Evolutionary conservation across 768 basidiomycete species (phyloP).

Genomic region (Floccularia luteovirens): DNA sequence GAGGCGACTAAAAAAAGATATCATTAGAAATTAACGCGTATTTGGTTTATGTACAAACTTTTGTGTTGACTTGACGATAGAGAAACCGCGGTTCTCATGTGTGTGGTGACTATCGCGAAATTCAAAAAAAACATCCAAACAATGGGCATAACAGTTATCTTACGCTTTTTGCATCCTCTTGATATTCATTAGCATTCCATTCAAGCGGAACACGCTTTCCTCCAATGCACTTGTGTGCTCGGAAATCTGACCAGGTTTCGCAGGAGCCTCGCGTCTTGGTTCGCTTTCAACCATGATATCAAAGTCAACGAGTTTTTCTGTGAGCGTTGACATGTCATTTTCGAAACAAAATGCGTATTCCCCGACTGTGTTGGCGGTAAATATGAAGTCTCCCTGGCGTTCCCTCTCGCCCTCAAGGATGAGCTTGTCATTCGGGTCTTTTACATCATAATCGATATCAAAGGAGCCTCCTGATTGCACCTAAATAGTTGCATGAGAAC

Average conservation of each 20-base stretch:
- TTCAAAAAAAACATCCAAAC: conserved; percentile 5
- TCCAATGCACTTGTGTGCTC: conserved; percentile 93
- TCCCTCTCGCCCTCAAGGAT: conserved; percentile 85
- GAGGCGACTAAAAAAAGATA: conserved; percentile 48
- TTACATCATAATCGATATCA: conserved; percentile 91
- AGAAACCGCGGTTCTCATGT: conserved; percentile 89
- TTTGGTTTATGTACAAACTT: conserved; percentile 35
- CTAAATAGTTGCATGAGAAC: conserved; percentile 24
- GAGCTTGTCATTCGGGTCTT: conserved; percentile 84
- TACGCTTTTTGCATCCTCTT: conserved; percentile 93
- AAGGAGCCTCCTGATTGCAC: conserved; percentile 97
- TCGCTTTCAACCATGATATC: conserved; percentile 99
- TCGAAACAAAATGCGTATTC: conserved; percentile 97
- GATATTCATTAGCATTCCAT: conserved; percentile 79
- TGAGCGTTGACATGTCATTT: conserved; percentile 93
- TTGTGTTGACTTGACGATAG: conserved; percentile 84
- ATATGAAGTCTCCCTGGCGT: conserved; percentile 93
- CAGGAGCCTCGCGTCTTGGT: conserved; percentile 83
- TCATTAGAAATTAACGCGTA: conserved; percentile 1
- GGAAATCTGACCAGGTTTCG: conserved; percentile 79
- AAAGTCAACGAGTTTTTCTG: conserved; percentile 91
- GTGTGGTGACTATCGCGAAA: conserved; percentile 73
- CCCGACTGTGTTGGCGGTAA: conserved; percentile 87
- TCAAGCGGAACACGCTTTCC: conserved; percentile 92
- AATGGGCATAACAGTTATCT: conserved; percentile 20